These are phyloP conservation scores for Fereydounia khargensis DNA, from an alignment of 1,284 basidiomycete genomes.

Conservation along the genomic window DNA sequence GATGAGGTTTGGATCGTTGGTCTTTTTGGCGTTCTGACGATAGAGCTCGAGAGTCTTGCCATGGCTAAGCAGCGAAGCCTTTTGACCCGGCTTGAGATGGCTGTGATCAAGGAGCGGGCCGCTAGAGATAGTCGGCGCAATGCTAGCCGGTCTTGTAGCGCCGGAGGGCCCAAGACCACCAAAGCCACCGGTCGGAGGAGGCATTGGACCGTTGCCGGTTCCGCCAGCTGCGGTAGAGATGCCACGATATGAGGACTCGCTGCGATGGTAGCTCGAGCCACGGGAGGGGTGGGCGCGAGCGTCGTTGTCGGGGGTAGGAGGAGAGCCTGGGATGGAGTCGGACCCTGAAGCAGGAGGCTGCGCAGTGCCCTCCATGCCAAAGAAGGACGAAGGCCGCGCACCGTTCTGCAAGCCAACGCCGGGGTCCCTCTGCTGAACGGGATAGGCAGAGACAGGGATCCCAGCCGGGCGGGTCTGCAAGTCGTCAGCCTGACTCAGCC, in stretches of 20 bases:
- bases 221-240: slow-evolving; percentile 42
- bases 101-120: slow-evolving; percentile 75
- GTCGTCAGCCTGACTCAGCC: slow-evolving; percentile 13
- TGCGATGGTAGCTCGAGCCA: slow-evolving; percentile 12
- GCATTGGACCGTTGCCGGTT: slow-evolving; percentile 41
- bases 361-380: slow-evolving; percentile 16
- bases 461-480: too few species aligned
- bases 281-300: slow-evolving; percentile 4
- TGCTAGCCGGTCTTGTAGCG: slow-evolving; percentile 39
- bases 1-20: slow-evolving; percentile 93
- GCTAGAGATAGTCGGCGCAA: slow-evolving; percentile 36
- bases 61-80: slow-evolving; percentile 87
- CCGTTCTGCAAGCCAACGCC: slow-evolving; percentile 4
- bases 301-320: slow-evolving; percentile 4
- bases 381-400: slow-evolving; percentile 36
- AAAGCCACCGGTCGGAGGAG: slow-evolving; percentile 10
- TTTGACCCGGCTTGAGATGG: slow-evolving; percentile 86
- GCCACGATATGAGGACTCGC: slow-evolving; percentile 17
- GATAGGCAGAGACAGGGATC: too few species aligned
- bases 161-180: slow-evolving; percentile 33
- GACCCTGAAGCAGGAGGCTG: slow-evolving; percentile 3
- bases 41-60: slow-evolving; percentile 95
- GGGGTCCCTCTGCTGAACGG: slow-evolving; percentile 13
- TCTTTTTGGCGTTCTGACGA: slow-evolving; percentile 95
- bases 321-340: slow-evolving; percentile 1